These are phyloP conservation scores for Colletotrichum musicola DNA, from an alignment of 2,329 filamentous ascomycete genomes.

Conservation along the genomic window DNA sequence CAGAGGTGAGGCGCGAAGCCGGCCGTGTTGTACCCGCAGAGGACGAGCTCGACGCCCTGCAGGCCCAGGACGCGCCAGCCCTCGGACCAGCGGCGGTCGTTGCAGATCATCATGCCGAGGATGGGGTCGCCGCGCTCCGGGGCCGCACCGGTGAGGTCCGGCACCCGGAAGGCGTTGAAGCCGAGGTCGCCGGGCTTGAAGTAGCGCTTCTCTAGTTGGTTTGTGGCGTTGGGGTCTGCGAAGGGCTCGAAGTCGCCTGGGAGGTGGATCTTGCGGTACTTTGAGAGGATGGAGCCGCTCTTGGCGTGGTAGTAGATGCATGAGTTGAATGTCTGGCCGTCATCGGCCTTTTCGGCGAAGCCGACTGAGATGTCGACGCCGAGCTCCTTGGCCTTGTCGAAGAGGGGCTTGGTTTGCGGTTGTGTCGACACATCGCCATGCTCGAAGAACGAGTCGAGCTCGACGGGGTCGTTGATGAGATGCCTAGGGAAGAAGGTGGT, in stretches of 20 bases:
- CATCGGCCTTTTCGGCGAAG: constrained; percentile 60
- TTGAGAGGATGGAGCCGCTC: constrained; percentile 56
- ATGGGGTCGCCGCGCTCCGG: constrained; percentile 63
- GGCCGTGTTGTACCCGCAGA: constrained; percentile 63
- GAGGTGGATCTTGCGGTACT: constrained; percentile 68
- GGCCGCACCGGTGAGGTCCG: constrained; percentile 55
- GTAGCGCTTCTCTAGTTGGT: constrained; percentile 69
- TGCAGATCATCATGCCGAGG: constrained; percentile 68
- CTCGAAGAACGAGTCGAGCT: constrained; percentile 65
- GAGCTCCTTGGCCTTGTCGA: constrained; percentile 60
- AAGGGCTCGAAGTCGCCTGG: constrained; percentile 66
- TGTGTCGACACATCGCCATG: constrained; percentile 54
- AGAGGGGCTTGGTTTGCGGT: constrained; percentile 60
- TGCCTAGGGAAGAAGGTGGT: constrained; percentile 70
- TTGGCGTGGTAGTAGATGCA: constrained; percentile 67
- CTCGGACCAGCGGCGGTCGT: constrained; percentile 67
- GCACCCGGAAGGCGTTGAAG: constrained; percentile 65
- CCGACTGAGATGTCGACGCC: constrained; percentile 65
- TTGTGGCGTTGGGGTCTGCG: constrained; percentile 58
- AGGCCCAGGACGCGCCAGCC: constrained; percentile 65
- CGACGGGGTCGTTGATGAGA: constrained; percentile 57
- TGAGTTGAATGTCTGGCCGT: constrained; percentile 56
- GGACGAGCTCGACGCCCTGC: constrained; percentile 50
- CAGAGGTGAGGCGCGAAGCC: constrained; percentile 60
- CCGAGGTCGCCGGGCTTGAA: constrained; percentile 66